Evolutionary conservation across 495 filamentous ascomycete genomes (phyloP).

Genomic region (Margaritispora aquatica): DNA sequence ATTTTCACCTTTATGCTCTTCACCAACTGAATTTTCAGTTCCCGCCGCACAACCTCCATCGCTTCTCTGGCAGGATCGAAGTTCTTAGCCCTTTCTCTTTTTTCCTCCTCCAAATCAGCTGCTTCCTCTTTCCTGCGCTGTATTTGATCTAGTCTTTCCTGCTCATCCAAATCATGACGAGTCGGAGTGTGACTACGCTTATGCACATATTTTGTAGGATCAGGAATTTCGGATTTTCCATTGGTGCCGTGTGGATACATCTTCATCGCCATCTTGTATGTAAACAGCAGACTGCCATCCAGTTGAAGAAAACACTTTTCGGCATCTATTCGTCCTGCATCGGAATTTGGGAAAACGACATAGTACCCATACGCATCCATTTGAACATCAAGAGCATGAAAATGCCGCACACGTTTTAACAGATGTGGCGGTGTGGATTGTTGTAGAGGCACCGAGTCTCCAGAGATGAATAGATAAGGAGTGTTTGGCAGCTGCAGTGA

Average conservation of each 20-base stretch:
- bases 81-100: slow-evolving; percentile 70
- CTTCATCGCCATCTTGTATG: slow-evolving; percentile 89
- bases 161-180: slow-evolving; percentile 5
- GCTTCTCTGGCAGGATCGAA: slow-evolving; percentile 84
- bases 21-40: slow-evolving; percentile 77
- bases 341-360: slow-evolving; percentile 74
- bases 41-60: slow-evolving; percentile 65
- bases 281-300: slow-evolving; percentile 77
- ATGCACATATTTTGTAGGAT: slow-evolving; percentile 20
- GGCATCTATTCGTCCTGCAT: slow-evolving; percentile 70
- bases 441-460: slow-evolving; percentile 83
- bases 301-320: slow-evolving; percentile 66
- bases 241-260: slow-evolving; percentile 56
- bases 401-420: slow-evolving; percentile 76
- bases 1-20: slow-evolving; percentile 81
- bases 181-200: slow-evolving; percentile 25
- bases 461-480: slow-evolving; percentile 89
- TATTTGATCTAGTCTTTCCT: slow-evolving; percentile 29
- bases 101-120: slow-evolving; percentile 78
- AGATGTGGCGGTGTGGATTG: slow-evolving; percentile 76
- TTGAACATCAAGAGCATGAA: slow-evolving; percentile 67
- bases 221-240: slow-evolving; percentile 23
- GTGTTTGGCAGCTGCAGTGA: slow-evolving; percentile 63
- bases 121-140: slow-evolving; percentile 60
- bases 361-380: slow-evolving; percentile 85